Evolutionary conservation across 768 basidiomycete genomes (phyloP), one percentile per base, ranked within the genome.

Genomic region (Pleurotus platypus): DNA sequence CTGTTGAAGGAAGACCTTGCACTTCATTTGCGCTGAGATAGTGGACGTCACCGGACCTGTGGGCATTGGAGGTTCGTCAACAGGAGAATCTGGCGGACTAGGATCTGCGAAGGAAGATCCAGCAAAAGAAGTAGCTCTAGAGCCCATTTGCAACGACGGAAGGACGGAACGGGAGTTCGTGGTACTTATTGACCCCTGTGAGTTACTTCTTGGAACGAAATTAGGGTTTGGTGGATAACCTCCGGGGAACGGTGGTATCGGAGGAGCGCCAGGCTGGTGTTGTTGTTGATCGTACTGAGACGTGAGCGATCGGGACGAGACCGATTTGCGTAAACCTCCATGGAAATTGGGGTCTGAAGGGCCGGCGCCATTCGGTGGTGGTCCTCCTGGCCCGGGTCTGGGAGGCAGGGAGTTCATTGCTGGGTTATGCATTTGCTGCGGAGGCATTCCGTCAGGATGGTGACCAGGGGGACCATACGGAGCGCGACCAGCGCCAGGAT

Each of bases 1-100:
- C 65, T 96, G 94, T 67, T 98, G 88, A 47, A 97, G 76, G 75
- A 98, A 99, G 20, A 98, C 88, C 71, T 98, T 99, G 82, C 96
- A 98, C 69, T 95, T 94, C 92, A 94, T 96, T 66, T 92, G 86
- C 11, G 91, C 92, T 7, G 90, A 84, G 60, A 98, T 77, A 9
- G 84, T 76, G 4, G 92, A 89, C 30, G 84, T 86, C 35, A 88
- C 81, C 1, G 94, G 92, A 3, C 88, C 92, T 7, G 79, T 68
- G 6, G 78, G 67, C 26, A 73, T 73, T 1, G 74, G 73, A 11
- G 71, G 73, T 62, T 87, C 82, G 58, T 82, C 77, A 3, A 82
- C 76, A 2, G 94, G 96, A 5, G 92, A 94, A 40, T 83, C 77
- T 0, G 95, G 94, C 38, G 96, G 95, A 66, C 90, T 92, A 30